Evolutionary conservation across 192 early-diverging fungal genomes (phyloP), one percentile per base, ranked within the genome.

Genomic region (Dispira simplex): DNA sequence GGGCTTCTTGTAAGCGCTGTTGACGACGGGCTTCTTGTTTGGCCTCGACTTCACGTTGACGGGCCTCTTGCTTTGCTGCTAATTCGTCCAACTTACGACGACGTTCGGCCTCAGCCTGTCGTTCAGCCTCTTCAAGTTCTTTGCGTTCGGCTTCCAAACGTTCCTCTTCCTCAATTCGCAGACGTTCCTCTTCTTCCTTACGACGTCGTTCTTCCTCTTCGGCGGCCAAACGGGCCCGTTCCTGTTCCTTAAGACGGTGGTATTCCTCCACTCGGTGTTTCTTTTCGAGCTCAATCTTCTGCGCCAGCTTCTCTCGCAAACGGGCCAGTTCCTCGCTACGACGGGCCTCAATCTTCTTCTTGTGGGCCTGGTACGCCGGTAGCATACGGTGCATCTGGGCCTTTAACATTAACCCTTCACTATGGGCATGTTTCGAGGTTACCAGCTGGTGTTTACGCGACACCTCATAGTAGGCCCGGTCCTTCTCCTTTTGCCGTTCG

Each of bases 401-500:
- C 80, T 98, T 98, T 63, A 86, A 66, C 63, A 75, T 70, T 63
- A 95, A 72, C 47, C 85, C 88, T 32, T 88, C 79, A 25, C 68
- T 72, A 70, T 92, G 85, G 69, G 87, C 84, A 51, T 74, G 63
- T 59, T 68, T 70, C 28, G 91, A 71, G 48, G 84, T 73, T 46
- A 80, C 82, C n/a, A 84, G 69, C 60, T 83, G 78, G 26, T 83
- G 83, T 70, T 84, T 82, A 67, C 79, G 73, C 28, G 88, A 81
- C 46, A 80, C 84, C 28, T 88, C 83, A 71, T 93, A 82, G 72
- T 81, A 82, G 52, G 85, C 86, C 65, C 74, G 74, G 71, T 98
- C 97, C n/a, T 68, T 71, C 73, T 78, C 79, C 74, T 89, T 90
- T 74, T 98, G 95, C 46, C 79, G 76, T 49, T 90, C 90, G 68